Evolutionary conservation across 2,329 filamentous ascomycete species (phyloP).

Genomic region (Venturia aucupariae): DNA sequence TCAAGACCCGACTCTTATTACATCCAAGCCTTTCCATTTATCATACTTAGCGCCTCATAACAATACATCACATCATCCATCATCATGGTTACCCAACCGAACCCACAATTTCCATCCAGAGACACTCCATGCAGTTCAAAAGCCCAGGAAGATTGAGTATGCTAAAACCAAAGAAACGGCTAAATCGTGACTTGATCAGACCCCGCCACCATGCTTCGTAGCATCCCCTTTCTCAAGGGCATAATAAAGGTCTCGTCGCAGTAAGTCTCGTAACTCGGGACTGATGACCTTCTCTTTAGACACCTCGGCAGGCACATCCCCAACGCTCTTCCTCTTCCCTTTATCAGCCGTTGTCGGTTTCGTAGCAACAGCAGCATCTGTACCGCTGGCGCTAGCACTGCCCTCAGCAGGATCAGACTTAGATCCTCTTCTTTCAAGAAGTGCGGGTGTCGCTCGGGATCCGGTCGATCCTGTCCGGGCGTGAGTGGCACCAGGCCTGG

Average conservation of each 20-base stretch:
- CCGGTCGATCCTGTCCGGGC: constrained; percentile 8
- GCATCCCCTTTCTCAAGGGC: constrained; percentile 39
- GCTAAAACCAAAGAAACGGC: not conserved
- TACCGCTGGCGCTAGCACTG: not conserved
- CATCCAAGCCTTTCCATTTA: not conserved
- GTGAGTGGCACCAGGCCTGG: not conserved
- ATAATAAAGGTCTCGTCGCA: constrained; percentile 51
- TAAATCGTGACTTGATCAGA: constrained; percentile 13
- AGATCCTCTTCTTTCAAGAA: constrained; percentile 1
- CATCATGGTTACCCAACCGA: not conserved
- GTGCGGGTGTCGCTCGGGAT: constrained; percentile 17
- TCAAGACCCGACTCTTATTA: no score
- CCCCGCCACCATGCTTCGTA: constrained; percentile 36
- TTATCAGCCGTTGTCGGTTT: constrained; percentile 1
- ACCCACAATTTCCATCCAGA: not conserved
- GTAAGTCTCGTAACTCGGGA: constrained; percentile 50
- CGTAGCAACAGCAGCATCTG: constrained; percentile 12
- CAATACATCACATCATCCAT: not conserved
- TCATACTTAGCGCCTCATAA: not conserved
- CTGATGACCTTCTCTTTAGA: constrained; percentile 43
- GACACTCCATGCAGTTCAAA: not conserved
- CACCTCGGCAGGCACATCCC: constrained; percentile 14
- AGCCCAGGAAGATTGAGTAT: not conserved
- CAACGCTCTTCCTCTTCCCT: constrained; percentile 17
- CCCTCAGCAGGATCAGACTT: not conserved